Conservation (phyloP, 139 green algal species). For the Volvox reticuliferus region DNA sequence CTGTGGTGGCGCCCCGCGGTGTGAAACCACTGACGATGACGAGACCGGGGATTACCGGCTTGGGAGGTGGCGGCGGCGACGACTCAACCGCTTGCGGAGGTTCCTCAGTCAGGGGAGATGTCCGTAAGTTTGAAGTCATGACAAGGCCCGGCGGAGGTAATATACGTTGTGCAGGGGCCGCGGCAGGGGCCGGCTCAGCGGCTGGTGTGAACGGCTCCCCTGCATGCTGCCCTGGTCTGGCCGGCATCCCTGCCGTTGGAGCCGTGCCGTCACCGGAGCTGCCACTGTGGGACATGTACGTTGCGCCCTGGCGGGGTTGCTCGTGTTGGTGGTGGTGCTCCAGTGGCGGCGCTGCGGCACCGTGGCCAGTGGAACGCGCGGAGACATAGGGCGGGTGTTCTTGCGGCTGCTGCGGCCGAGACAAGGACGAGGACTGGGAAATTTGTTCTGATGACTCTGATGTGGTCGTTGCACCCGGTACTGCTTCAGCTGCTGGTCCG, state of each 20-base stretch:
- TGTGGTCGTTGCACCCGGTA: background rate
- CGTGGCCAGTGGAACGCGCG: background rate
- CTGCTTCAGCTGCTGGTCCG: background rate
- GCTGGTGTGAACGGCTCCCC: no score
- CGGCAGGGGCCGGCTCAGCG: background rate
- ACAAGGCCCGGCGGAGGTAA: conserved; percentile 26
- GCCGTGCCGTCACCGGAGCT: background rate
- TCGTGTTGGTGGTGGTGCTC: background rate
- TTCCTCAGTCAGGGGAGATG: background rate
- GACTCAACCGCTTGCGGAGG: background rate
- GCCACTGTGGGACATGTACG: background rate
- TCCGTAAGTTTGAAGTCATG: background rate
- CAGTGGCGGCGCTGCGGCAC: background rate
- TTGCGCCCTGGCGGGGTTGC: background rate
- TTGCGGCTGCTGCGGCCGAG: background rate
- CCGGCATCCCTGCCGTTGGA: no score
- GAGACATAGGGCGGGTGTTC: background rate
- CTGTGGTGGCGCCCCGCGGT: background rate
- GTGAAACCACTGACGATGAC: conserved; percentile 43
- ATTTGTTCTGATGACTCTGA: background rate
- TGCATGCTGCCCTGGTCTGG: no score
- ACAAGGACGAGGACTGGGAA: background rate
- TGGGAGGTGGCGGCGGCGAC: background rate
- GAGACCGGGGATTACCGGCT: conserved; percentile 34
- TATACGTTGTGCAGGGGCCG: background rate